Percentiles rank a stretch among this genome's conserved stretches.
Evolutionary conservation across 2,329 filamentous ascomycete species (phyloP).

Genomic region (Stagonosporopsis chrysanthemi): DNA sequence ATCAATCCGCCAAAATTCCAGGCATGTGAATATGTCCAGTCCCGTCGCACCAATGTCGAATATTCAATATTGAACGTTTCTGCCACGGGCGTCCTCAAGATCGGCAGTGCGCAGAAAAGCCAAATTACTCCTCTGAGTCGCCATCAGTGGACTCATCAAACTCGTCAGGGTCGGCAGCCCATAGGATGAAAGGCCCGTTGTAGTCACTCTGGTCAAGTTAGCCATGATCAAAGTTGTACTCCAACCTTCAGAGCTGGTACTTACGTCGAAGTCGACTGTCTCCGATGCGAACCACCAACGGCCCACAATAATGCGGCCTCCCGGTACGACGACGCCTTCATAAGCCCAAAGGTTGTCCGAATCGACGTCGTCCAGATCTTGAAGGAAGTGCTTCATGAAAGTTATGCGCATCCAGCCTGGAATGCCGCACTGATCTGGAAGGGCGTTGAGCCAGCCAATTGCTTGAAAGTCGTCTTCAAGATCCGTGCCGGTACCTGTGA

Average conservation of each 20-base stretch:
- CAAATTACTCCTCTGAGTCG: constrained; percentile 1
- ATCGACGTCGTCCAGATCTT: constrained; percentile 37
- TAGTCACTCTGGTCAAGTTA: constrained; percentile 31
- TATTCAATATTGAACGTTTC: not conserved
- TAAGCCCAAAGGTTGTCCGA: constrained; percentile 57
- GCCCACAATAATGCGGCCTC: constrained; percentile 56
- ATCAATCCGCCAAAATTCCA: not conserved
- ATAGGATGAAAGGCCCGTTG: constrained; percentile 42
- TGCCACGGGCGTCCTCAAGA: not conserved
- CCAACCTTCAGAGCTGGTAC: not conserved
- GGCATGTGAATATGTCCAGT: not conserved
- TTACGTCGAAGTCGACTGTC: constrained; percentile 29
- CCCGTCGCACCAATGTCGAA: not conserved
- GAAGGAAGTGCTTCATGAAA: constrained; percentile 61
- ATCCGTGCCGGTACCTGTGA: constrained; percentile 51
- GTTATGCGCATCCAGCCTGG: constrained; percentile 63
- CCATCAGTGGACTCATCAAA: constrained; percentile 1
- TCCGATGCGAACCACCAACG: constrained; percentile 55
- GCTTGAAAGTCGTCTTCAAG: constrained; percentile 43
- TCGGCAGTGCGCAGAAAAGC: not conserved
- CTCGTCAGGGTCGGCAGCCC: constrained; percentile 41
- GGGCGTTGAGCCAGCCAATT: constrained; percentile 58
- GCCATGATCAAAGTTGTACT: not conserved
- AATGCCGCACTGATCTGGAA: constrained; percentile 57
- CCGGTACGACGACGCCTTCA: constrained; percentile 58